phyloP scores from a whole-genome alignment of 257 asterid species.

The Dorcoceras hygrometricum region DNA sequence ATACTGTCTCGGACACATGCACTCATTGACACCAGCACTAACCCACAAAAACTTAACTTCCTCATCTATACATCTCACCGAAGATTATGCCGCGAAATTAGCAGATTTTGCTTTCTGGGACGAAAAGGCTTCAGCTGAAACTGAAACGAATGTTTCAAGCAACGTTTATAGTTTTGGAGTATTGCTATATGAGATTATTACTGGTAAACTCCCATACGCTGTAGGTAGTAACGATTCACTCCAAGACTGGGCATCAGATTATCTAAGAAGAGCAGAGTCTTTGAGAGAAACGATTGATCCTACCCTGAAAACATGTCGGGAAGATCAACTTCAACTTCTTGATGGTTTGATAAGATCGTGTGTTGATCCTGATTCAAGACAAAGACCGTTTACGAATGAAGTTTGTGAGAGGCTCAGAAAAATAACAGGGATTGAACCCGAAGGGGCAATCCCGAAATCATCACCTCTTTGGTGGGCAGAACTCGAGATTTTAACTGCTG shows the following conservation, averaged over 20 bases:
- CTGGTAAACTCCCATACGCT: constrained; percentile 66
- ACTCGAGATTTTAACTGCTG: constrained; percentile 63
- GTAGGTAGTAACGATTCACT: constrained; percentile 43
- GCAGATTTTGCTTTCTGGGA: constrained; percentile 54
- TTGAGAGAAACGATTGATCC: constrained; percentile 55
- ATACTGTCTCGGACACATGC: constrained; percentile 84
- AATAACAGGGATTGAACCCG: constrained; percentile 63
- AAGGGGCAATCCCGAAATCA: constrained; percentile 59
- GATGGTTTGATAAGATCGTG: constrained; percentile 52
- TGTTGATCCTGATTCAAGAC: constrained; percentile 40
- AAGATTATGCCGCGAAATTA: constrained; percentile 84
- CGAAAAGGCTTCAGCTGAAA: constrained; percentile 33
- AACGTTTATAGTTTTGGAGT: constrained; percentile 79
- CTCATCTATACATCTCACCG: constrained; percentile 58
- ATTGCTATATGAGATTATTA: constrained; percentile 60
- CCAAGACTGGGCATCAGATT: constrained; percentile 69
- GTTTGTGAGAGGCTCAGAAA: constrained; percentile 53
- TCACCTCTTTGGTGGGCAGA: constrained; percentile 99
- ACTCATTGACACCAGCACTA: constrained; percentile 58
- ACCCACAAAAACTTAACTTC: constrained; percentile 66
- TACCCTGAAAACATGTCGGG: constrained; percentile 44
- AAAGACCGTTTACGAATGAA: constrained; percentile 53
- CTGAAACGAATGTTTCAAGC: constrained; percentile 31
- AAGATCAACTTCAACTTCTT: constrained; percentile 48
- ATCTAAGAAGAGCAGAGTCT: constrained; percentile 37